Base-by-base conservation (phyloP, 2,329 filamentous ascomycete genomes). In the Stachybotrys chartarum region DNA sequence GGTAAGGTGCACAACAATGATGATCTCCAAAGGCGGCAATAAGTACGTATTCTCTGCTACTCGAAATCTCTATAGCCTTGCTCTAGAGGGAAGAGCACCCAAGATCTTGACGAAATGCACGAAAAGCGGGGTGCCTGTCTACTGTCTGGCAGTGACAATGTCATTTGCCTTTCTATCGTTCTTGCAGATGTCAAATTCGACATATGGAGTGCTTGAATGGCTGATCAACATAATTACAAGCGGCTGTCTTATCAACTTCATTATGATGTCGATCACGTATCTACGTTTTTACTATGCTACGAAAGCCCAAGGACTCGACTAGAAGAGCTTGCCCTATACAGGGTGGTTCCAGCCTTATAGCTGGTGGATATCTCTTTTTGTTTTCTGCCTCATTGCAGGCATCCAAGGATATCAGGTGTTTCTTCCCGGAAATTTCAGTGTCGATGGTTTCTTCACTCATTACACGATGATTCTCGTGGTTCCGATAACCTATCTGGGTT, bases 191-290 rank as follows among this genome's bases (percentile, higher is more conserved):
- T 75, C 70, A 54, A 75, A 67, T 61, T 72, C 70, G 48, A 78
- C 78, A 0, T 69, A 74, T 8, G 64, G 72, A 50, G 77, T 77
- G 3, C 71, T 83, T 18, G 77, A 63, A 49, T 83, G 77, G 77
- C 70, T 84, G 53, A 71, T 77, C 58, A 78, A 75, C 58, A 69
- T 85, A 14, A 76, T 81, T 61, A 83, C 79, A 3, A 80, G 77
- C 6, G 79, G 75, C 32, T 75, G 77, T 48, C 75, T 83, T 60
- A 83, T 86, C 64, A 80, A 83, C 69, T 86, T 82, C 67, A 77
- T 85, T 57, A 74, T 79, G 65, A 76, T 76, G 60, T 68, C 69
- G 55, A 60, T 74, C 52, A 75, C 74, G n/a, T 80, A 75, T 62
- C 60, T 76, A 45, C 70, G 72, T 55, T 77, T 74, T 63, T 71